A percentile compares a stretch with the other conserved stretches of the same genome.
Evolutionary conservation across 371 early-diverging fungal species (phyloP).

Genomic region (Capillidium rhysosporum): DNA sequence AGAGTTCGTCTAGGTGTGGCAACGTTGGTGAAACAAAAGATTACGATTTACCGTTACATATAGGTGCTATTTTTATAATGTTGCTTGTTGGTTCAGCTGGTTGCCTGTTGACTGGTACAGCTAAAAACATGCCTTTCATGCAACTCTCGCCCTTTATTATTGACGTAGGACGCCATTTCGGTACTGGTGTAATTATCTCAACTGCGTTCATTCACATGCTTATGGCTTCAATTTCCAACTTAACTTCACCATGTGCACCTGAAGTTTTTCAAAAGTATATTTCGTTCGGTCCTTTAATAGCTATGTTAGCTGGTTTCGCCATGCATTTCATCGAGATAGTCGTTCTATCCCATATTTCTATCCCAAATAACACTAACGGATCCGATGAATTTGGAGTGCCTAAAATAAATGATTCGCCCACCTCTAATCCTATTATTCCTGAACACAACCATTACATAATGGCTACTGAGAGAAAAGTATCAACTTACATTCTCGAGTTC

Average conservation of each 20-base stretch:
- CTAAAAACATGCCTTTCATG: not conserved
- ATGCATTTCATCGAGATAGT: slow-evolving; percentile 15
- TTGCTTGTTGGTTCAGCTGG: slow-evolving; percentile 17
- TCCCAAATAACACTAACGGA: not conserved
- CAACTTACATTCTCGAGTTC: slow-evolving; percentile 41
- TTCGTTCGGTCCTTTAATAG: slow-evolving; percentile 24
- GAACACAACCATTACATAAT: not conserved
- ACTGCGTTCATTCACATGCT: slow-evolving; percentile 56
- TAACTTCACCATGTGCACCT: slow-evolving; percentile 22
- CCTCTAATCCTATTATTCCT: no score
- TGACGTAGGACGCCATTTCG: slow-evolving; percentile 29
- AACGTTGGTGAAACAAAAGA: slow-evolving; percentile 10
- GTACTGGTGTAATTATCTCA: slow-evolving; percentile 58
- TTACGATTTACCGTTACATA: slow-evolving; percentile 29
- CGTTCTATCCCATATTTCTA: slow-evolving; percentile 6
- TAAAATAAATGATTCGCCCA: no score
- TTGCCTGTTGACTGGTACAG: not conserved
- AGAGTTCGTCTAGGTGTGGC: slow-evolving; percentile 7
- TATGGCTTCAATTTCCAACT: slow-evolving; percentile 17
- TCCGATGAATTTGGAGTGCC: no score
- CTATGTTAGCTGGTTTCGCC: slow-evolving; percentile 24
- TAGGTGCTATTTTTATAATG: slow-evolving; percentile 32
- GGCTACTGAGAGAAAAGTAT: not conserved
- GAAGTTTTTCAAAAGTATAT: slow-evolving; percentile 17
- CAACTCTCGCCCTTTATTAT: not conserved